These are phyloP conservation scores for Pulchroboletus neoregius DNA, from an alignment of 1,284 basidiomycete species.

Conservation along the genomic window DNA sequence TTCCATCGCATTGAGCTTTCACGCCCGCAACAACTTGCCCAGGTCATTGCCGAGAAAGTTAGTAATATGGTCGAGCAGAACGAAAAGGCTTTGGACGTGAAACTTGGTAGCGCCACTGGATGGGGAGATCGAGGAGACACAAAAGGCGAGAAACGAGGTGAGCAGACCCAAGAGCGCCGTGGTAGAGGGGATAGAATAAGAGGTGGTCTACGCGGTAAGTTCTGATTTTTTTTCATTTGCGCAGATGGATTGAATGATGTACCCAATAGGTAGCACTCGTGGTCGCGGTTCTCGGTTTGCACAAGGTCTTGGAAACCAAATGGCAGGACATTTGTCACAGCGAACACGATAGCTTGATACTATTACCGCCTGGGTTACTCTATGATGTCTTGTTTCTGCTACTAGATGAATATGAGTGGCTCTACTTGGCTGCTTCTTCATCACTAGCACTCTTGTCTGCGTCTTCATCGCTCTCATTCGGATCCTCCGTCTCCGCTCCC, in stretches of 20 bases:
- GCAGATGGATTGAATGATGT: conserved; percentile 2
- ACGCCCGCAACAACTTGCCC: conserved; percentile 86
- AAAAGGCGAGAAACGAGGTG: conserved; percentile 76
- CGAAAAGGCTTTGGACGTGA: conserved; percentile 90
- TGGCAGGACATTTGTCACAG: conserved; percentile 41
- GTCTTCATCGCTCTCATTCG: conserved; percentile 31
- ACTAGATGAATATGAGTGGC: background rate
- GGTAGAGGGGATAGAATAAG: conserved; percentile 64
- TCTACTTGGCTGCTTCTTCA: conserved; percentile 8
- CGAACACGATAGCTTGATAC: conserved; percentile 19
- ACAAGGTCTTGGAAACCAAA: conserved; percentile 76
- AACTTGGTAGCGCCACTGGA: conserved; percentile 66
- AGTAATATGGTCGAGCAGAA: conserved; percentile 90
- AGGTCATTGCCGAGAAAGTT: conserved; percentile 86
- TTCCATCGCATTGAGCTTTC: conserved; percentile 89
- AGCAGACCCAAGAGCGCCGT: conserved; percentile 69
- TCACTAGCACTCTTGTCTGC: conserved; percentile 20
- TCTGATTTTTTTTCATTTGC: background rate
- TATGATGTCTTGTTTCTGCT: conserved; percentile 3
- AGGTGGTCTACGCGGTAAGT: conserved; percentile 47
- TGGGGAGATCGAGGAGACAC: conserved; percentile 68
- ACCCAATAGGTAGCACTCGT: conserved; percentile 48
- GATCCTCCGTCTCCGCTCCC: conserved; percentile 41
- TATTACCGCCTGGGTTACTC: background rate
- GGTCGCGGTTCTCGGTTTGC: conserved; percentile 73